Evolutionary conservation across 345 rosid genomes (phyloP).

Genomic region (Brassica napus): DNA sequence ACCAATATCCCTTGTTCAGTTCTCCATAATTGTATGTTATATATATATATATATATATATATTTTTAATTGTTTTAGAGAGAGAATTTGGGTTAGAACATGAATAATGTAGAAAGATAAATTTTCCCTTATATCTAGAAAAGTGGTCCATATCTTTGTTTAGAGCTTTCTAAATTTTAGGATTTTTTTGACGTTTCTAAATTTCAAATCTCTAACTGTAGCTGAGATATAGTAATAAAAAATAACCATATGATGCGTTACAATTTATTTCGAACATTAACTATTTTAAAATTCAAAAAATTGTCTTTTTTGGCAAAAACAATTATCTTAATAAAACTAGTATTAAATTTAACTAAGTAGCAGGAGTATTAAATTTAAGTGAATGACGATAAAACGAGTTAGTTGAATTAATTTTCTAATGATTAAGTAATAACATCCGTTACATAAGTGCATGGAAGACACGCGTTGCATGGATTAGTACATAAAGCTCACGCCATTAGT

Average conservation of each 20-base stretch:
- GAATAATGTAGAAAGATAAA: too few relatives aligned
- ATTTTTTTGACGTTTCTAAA: not conserved
- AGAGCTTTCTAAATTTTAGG: not conserved
- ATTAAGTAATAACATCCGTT: constrained; percentile 14
- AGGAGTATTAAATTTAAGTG: not conserved
- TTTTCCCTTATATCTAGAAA: not conserved
- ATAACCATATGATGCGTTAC: not conserved
- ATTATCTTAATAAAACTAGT: too few relatives aligned
- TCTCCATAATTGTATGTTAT: not conserved
- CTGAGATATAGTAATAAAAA: not conserved
- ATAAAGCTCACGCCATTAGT: constrained; percentile 5
- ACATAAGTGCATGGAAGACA: constrained; percentile 33
- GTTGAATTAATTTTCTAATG: not conserved
- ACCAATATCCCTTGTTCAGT: not conserved
- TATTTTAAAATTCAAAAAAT: not conserved
- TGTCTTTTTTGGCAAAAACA: not conserved
- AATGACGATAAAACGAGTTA: not conserved
- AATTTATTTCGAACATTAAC: not conserved
- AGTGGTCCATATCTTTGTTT: not conserved
- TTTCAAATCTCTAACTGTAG: not conserved
- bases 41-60: not conserved
- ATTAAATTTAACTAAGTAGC: not conserved
- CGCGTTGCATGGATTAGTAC: constrained; percentile 32
- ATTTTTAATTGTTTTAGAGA: not conserved
- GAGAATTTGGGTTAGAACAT: too few relatives aligned